phyloP scores from a whole-genome alignment of 441 rosid species.

The Euphorbia celastroides region DNA sequence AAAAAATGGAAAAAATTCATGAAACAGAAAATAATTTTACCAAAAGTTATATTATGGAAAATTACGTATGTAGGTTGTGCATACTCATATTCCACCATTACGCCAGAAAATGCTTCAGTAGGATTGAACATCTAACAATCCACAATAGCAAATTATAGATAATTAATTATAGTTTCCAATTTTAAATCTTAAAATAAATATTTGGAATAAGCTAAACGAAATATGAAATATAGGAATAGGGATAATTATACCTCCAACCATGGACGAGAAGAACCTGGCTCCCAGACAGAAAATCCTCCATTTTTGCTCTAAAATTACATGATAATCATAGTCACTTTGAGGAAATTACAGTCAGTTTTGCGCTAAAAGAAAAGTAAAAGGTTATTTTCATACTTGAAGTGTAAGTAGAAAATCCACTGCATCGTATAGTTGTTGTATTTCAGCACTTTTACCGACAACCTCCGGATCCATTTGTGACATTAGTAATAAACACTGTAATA shows the following conservation, averaged over 20 bases:
- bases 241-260: conserved; percentile 48
- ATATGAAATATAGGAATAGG: background rate
- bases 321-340: background rate
- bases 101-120: conserved; percentile 46
- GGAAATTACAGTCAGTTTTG: background rate
- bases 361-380: background rate
- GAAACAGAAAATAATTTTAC: background rate
- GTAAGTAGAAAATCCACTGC: conserved; percentile 29
- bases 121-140: conserved; percentile 61
- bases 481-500: conserved; percentile 41
- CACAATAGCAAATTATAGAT: background rate
- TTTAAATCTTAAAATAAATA: background rate
- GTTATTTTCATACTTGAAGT: conserved; percentile 30
- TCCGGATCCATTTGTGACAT: conserved; percentile 51
- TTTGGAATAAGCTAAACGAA: background rate
- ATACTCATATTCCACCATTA: conserved; percentile 48
- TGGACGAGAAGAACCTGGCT: conserved; percentile 44
- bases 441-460: conserved; percentile 45
- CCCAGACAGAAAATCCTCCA: conserved; percentile 67
- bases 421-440: conserved; percentile 33
- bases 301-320: conserved; percentile 38
- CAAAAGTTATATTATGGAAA: too few species aligned
- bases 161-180: background rate
- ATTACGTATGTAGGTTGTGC: too few species aligned
- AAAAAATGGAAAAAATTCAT: background rate